phyloP scores from a whole-genome alignment of 805 yeast species.

The Teunomyces stri region DNA sequence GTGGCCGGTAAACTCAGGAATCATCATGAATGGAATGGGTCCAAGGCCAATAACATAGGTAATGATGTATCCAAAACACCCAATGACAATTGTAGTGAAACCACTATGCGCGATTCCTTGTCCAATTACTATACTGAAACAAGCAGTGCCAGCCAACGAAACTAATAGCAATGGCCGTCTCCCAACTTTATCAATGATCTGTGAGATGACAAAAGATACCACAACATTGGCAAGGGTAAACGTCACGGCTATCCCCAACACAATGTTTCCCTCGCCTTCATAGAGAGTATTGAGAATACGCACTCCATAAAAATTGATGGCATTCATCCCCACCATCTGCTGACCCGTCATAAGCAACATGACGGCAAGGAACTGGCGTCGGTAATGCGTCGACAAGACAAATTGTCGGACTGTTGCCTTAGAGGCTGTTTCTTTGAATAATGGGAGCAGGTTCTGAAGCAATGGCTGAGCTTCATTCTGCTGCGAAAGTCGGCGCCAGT shows the following conservation, averaged over 20 bases:
- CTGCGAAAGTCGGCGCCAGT: conserved; percentile 31
- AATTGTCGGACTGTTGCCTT: conserved; percentile 10
- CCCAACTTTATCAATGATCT: conserved; percentile 18
- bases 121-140: conserved; percentile 25
- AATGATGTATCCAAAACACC: conserved; percentile 31
- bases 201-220: conserved; percentile 13
- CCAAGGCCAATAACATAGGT: conserved; percentile 37
- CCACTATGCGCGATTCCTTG: conserved; percentile 18
- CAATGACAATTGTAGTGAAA: conserved; percentile 18
- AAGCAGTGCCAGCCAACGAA: conserved; percentile 22
- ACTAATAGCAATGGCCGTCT: conserved; percentile 26
- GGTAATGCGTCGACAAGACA: conserved; percentile 16
- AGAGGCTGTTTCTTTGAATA: neutral
- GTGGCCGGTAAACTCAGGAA: conserved; percentile 32
- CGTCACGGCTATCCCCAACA: conserved; percentile 15
- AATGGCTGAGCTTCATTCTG: neutral
- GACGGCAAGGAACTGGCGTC: conserved; percentile 28
- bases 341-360: conserved; percentile 36
- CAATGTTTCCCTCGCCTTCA: conserved; percentile 13
- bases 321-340: conserved; percentile 31
- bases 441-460: neutral
- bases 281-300: conserved; percentile 13
- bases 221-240: conserved; percentile 18
- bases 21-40: conserved; percentile 38
- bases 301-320: conserved; percentile 24